phyloP scores from a whole-genome alignment of 768 basidiomycete species.

The Panaeolus cyanescens region DNA sequence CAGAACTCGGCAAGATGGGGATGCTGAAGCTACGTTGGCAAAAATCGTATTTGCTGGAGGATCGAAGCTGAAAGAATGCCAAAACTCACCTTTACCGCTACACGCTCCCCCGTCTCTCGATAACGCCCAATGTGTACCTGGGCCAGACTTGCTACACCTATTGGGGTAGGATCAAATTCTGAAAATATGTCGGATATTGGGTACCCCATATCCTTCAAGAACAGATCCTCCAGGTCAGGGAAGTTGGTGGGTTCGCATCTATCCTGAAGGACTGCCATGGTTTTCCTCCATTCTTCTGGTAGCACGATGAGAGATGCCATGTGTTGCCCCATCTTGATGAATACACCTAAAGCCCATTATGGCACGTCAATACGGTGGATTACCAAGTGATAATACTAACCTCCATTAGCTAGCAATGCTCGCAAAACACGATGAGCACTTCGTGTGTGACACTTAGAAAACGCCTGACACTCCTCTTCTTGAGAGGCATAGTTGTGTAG shows the following conservation, averaged over 20 bases:
- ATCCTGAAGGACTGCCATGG: conserved; percentile 74
- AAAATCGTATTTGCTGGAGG: conserved; percentile 6
- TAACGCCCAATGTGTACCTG: conserved; percentile 90
- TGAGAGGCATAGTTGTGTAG: conserved; percentile 50
- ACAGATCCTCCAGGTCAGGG: conserved; percentile 73
- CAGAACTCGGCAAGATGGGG: conserved; percentile 92
- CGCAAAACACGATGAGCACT: conserved; percentile 79
- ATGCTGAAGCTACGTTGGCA: conserved; percentile 69
- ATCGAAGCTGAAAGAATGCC: neutral
- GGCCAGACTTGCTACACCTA: conserved; percentile 94
- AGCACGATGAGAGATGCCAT: conserved; percentile 63
- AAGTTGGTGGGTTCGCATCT: conserved; percentile 90
- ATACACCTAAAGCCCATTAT: conserved; percentile 55
- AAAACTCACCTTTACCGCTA: conserved; percentile 79
- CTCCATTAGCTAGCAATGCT: conserved; percentile 89
- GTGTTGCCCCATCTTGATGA: conserved; percentile 92
- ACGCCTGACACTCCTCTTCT: conserved; percentile 51
- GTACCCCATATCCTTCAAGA: conserved; percentile 76
- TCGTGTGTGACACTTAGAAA: conserved; percentile 80
- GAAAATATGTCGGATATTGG: conserved; percentile 77
- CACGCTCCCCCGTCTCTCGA: conserved; percentile 66
- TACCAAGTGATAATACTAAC: conserved; percentile 37
- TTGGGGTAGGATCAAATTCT: conserved; percentile 83
- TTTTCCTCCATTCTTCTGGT: conserved; percentile 53
- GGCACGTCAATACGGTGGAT: neutral